Evolutionary conservation across 129 eudicot species (phyloP), one percentile per base, ranked within the genome.

Genomic region (Sambucus nigra): DNA sequence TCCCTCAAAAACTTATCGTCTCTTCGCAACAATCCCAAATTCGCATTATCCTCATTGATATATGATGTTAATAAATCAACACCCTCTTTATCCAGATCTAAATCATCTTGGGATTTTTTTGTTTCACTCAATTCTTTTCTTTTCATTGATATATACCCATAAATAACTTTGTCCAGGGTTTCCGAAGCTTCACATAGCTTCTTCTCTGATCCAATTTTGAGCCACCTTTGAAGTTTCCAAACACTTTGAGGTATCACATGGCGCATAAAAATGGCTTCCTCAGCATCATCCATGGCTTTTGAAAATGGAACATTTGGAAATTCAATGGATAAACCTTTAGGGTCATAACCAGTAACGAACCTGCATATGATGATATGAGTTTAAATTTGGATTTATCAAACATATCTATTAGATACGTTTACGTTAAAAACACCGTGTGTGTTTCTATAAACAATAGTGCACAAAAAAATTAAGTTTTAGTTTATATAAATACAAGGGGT

Each of bases 1-100:
- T 87, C 96, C 52, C 94, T 72, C 69, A 88, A 29, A 55, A 83
- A 83, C 70, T 74, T 75, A 31, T 83, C 80, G 35, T 83, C 82
- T 3, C 74, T 75, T n/a, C 40, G n/a, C 41, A 51, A 57, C 25
- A 51, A 7, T 2, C 38, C 55, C 21, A 15, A n/a, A n/a, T n/a
- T 22, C 6, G 27, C 55, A 1, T 71, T 73, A 32, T 29, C 67
- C 23, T 70, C 81, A 16, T 60, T 69, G 7, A 88, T 47, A 69
- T 71, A 83, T 0, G 83, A 77, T 6, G 86, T 80, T 33, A 88
- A 55, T 11, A 88, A 59, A 65, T 87, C 96, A 22, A 39, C 66
- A 2, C 77, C 82, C 5, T 60, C 69, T 4, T 23, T 54, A 56
- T 25, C 17, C 25, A 1, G 26, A 41, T n/a, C n/a, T n/a, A n/a